Percentiles rank a stretch among this genome's conserved stretches.
These are phyloP conservation scores for Anthoceros angustus DNA, from an alignment of 225 moss, liverwort and hornwort genomes.

Conservation along the genomic window DNA sequence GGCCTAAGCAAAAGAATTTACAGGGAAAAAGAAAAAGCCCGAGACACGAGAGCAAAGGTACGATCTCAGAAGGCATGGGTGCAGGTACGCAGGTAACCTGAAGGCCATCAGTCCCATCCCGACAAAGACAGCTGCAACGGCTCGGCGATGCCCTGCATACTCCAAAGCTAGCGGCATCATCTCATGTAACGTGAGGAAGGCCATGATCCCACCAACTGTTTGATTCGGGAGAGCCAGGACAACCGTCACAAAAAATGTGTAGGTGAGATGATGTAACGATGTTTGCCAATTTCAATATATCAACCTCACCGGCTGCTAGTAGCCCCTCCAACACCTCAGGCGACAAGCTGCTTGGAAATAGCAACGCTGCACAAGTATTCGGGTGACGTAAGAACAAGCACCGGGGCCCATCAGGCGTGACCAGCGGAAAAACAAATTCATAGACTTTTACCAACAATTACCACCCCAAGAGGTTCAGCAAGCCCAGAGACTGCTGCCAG, in stretches of 20 bases:
- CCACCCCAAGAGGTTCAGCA: slow-evolving; percentile 83
- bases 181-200: slow-evolving; percentile 89
- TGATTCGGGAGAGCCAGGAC: not conserved
- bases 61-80: too few relatives aligned
- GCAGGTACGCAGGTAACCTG: slow-evolving; percentile 21
- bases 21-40: too few relatives aligned
- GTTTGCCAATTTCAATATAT: not conserved
- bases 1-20: too few relatives aligned
- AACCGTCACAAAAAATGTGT: not conserved
- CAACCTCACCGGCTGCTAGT: slow-evolving; percentile 35
- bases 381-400: not conserved
- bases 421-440: too few relatives aligned
- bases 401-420: not conserved
- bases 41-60: too few relatives aligned
- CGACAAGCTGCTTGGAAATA: slow-evolving; percentile 83
- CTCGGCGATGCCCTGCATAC: slow-evolving; percentile 70
- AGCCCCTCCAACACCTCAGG: slow-evolving; percentile 69
- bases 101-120: slow-evolving; percentile 98
- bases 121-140: slow-evolving; percentile 68
- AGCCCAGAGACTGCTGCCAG: slow-evolving; percentile 70
- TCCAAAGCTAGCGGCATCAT: slow-evolving; percentile 91
- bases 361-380: slow-evolving; percentile 24
- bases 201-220: slow-evolving; percentile 96
- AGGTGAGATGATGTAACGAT: not conserved
- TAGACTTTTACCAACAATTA: slow-evolving; percentile 38